phyloP scores from a whole-genome alignment of 805 yeast species.

The Myxozyma neglecta region DNA sequence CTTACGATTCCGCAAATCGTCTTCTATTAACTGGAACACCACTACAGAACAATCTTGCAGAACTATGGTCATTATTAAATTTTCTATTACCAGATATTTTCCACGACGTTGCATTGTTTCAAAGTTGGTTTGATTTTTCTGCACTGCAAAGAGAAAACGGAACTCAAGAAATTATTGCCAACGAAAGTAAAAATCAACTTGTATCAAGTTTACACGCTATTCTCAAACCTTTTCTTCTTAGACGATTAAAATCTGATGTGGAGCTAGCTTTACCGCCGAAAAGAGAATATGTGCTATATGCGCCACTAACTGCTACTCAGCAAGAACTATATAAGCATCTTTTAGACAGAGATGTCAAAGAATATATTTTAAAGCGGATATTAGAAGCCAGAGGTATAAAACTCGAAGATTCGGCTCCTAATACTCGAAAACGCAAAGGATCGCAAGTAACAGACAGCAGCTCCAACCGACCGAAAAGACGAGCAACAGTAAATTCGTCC shows the following conservation, averaged over 20 bases:
- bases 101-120: slow-evolving; percentile 83
- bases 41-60: slow-evolving; percentile 83
- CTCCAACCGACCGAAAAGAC: background rate
- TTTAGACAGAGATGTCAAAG: slow-evolving; percentile 44
- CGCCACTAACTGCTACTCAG: slow-evolving; percentile 65
- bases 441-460: background rate
- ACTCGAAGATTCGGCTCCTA: background rate
- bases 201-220: slow-evolving; percentile 82
- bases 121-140: slow-evolving; percentile 88
- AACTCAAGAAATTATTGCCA: slow-evolving; percentile 54
- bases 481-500: background rate
- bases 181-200: slow-evolving; percentile 58
- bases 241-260: slow-evolving; percentile 78
- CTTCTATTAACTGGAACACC: slow-evolving; percentile 94
- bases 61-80: slow-evolving; percentile 88
- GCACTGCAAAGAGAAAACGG: slow-evolving; percentile 43
- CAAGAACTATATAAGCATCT: slow-evolving; percentile 56
- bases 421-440: slow-evolving; percentile 1
- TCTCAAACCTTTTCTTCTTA: slow-evolving; percentile 78
- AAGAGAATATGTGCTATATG: slow-evolving; percentile 80
- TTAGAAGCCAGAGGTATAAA: slow-evolving; percentile 26
- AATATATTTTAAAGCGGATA: slow-evolving; percentile 38
- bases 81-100: slow-evolving; percentile 91
- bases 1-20: slow-evolving; percentile 60
- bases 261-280: slow-evolving; percentile 75